These are phyloP conservation scores for Citrus unshiu DNA, from an alignment of 345 rosid genomes.

Conservation along the genomic window DNA sequence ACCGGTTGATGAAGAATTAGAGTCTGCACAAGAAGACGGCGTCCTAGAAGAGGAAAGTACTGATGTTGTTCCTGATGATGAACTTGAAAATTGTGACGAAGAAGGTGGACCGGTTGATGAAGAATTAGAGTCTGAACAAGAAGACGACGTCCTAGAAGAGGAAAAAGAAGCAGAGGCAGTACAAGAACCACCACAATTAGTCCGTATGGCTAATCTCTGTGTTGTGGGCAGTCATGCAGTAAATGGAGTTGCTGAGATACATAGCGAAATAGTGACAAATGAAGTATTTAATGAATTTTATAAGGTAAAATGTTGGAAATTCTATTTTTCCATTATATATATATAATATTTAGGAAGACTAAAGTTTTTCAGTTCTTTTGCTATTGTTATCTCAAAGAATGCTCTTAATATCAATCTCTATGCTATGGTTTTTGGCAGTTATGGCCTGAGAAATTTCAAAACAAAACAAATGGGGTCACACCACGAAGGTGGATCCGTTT, in stretches of 20 bases:
- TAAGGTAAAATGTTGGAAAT: constrained; percentile 34
- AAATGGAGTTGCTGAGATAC: constrained; percentile 84
- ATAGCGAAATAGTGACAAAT: constrained; percentile 67
- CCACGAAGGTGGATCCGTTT: constrained; percentile 79
- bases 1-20: constrained; percentile 11
- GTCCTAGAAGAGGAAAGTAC: constrained; percentile 29
- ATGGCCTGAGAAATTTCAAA: constrained; percentile 75
- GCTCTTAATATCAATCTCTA: constrained; percentile 11
- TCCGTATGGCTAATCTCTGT: constrained; percentile 70
- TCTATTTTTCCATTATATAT: not conserved
- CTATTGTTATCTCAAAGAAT: not conserved
- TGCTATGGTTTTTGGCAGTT: constrained; percentile 39
- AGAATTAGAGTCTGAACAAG: constrained; percentile 9
- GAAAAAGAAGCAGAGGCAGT: constrained; percentile 36
- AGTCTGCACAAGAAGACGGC: constrained; percentile 16
- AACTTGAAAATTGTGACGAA: constrained; percentile 27
- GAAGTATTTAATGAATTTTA: constrained; percentile 67
- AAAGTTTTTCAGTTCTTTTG: not conserved
- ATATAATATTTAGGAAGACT: too few species aligned
- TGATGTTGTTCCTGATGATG: constrained; percentile 23
- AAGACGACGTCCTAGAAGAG: constrained; percentile 25
- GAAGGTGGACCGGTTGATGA: constrained; percentile 13
- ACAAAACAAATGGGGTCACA: constrained; percentile 81
- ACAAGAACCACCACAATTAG: constrained; percentile 45
- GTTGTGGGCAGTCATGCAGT: constrained; percentile 66